A percentile compares a stretch with the other conserved stretches of the same genome.
phyloP scores from a whole-genome alignment of 768 basidiomycete genomes.

The Hypholoma fasciculare region DNA sequence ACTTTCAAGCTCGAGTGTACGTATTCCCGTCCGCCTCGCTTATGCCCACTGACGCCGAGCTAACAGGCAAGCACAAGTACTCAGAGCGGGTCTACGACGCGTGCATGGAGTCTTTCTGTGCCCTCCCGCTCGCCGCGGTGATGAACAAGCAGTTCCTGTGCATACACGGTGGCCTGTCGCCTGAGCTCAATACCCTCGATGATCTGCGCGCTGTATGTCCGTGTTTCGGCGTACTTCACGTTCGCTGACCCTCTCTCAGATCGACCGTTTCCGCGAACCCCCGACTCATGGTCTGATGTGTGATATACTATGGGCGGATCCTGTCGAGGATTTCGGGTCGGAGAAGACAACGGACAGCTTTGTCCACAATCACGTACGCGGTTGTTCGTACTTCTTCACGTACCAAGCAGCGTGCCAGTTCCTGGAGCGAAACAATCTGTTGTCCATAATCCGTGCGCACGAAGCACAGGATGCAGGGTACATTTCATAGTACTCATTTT shows the following conservation, averaged over 20 bases:
- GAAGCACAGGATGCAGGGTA: conserved; percentile 99
- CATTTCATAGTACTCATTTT: conserved; percentile 19
- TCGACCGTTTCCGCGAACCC: conserved; percentile 98
- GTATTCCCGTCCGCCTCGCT: conserved; percentile 21
- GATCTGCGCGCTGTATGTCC: conserved; percentile 81
- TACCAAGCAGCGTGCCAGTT: conserved; percentile 96
- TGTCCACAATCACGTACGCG: conserved; percentile 94
- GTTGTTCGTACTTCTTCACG: conserved; percentile 93
- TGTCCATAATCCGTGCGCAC: conserved; percentile 97
- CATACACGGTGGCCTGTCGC: conserved; percentile 96
- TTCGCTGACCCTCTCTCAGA: conserved; percentile 42
- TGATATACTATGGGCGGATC: conserved; percentile 98
- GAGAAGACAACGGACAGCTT: conserved; percentile 92
- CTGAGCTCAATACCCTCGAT: conserved; percentile 93
- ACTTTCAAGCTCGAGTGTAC: conserved; percentile 98
- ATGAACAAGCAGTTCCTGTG: conserved; percentile 99
- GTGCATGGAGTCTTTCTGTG: conserved; percentile 97
- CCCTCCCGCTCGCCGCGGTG: conserved; percentile 90
- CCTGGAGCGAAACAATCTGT: conserved; percentile 93
- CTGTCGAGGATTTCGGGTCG: conserved; percentile 94
- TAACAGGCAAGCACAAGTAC: conserved; percentile 95
- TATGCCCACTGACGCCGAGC: conserved; percentile 6
- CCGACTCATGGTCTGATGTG: conserved; percentile 98
- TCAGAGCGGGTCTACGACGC: conserved; percentile 95
- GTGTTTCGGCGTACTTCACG: not conserved